These are phyloP conservation scores for Erodium moschatum DNA, from an alignment of 441 rosid species.

Conservation along the genomic window DNA sequence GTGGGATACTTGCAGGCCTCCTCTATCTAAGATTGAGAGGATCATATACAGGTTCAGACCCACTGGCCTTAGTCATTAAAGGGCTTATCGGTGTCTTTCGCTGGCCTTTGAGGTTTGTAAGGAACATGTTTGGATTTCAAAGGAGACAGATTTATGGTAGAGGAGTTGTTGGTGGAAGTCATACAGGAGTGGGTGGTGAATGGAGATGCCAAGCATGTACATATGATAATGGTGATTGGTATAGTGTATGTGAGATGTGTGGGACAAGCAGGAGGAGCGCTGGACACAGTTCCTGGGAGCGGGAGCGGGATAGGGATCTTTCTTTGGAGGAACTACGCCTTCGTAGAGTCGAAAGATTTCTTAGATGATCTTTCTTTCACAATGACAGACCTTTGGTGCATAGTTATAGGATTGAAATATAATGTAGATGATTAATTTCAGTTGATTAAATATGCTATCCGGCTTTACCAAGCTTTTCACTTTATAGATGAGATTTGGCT, in stretches of 20 bases:
- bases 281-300: slow-evolving; percentile 13
- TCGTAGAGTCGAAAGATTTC: slow-evolving; percentile 70
- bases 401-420: not conserved
- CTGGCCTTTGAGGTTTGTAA: slow-evolving; percentile 49
- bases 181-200: slow-evolving; percentile 27
- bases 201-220: slow-evolving; percentile 92
- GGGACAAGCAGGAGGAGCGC: slow-evolving; percentile 42
- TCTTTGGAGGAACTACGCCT: slow-evolving; percentile 61
- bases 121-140: slow-evolving; percentile 28
- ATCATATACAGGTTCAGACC: slow-evolving; percentile 44
- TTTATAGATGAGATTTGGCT: too few species aligned
- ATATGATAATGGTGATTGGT: slow-evolving; percentile 55
- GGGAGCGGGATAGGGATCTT: slow-evolving; percentile 20
- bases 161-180: slow-evolving; percentile 54
- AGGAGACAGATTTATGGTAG: slow-evolving; percentile 47
- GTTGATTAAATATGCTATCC: not conserved
- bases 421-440: not conserved
- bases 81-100: slow-evolving; percentile 25
- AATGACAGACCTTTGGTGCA: too few species aligned
- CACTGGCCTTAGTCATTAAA: slow-evolving; percentile 35
- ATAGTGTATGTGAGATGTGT: slow-evolving; percentile 67
- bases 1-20: slow-evolving; percentile 85
- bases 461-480: too few species aligned
- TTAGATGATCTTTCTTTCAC: slow-evolving; percentile 19
- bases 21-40: slow-evolving; percentile 56